Conservation (phyloP, 768 basidiomycete species). For the Ramaria rubella region DNA sequence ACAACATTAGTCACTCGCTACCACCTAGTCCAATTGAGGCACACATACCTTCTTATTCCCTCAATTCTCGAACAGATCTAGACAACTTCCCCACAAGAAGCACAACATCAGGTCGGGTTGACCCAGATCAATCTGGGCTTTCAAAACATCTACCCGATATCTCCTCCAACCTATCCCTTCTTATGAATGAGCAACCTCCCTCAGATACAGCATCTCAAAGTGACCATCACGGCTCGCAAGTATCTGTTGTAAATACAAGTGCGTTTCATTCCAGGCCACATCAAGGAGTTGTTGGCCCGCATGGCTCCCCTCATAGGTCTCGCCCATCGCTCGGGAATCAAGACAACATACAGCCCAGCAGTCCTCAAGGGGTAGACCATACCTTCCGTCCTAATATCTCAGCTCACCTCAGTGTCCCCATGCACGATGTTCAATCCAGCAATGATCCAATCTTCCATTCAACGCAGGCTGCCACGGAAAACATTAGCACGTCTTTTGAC, state of each 20-base stretch:
- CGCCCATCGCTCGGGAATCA: neutral
- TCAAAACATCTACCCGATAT: conserved; percentile 7
- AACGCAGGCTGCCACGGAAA: neutral
- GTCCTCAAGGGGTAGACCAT: too few relatives aligned
- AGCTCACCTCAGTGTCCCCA: too few relatives aligned
- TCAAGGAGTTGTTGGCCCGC: neutral
- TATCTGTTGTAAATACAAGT: conserved; percentile 1
- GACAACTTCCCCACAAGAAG: neutral
- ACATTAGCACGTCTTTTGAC: conserved; percentile 2
- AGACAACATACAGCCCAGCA: neutral
- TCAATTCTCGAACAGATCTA: conserved; percentile 3
- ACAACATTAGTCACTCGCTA: neutral
- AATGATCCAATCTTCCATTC: neutral
- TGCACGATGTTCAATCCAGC: neutral
- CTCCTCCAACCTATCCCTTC: conserved; percentile 3
- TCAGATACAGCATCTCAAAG: conserved; percentile 5
- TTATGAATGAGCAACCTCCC: conserved; percentile 3
- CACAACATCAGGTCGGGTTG: neutral
- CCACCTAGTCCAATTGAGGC: neutral
- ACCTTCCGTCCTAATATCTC: too few relatives aligned
- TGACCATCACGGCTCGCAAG: conserved; percentile 1
- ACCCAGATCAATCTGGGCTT: conserved; percentile 1
- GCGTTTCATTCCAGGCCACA: neutral
- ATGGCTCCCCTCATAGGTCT: neutral
- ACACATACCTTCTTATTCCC: neutral